These are phyloP conservation scores for Boletus subcaerulescens DNA, from an alignment of 768 basidiomycete genomes.

Conservation along the genomic window DNA sequence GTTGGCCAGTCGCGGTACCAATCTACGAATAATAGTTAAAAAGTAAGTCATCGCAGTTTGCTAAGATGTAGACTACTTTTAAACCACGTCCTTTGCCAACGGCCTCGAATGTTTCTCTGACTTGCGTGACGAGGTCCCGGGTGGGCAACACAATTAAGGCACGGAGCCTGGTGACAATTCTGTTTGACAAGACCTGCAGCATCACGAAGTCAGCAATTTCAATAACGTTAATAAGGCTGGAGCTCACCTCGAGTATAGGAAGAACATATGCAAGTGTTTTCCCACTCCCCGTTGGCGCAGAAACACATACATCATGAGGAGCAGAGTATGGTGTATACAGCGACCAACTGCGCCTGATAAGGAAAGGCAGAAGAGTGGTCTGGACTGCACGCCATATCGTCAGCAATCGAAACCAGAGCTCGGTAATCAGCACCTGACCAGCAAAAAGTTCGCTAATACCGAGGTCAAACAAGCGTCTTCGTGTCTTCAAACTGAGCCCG, in stretches of 20 bases:
- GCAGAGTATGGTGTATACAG: slow-evolving; percentile 66
- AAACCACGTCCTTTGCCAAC: slow-evolving; percentile 82
- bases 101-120: slow-evolving; percentile 87
- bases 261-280: slow-evolving; percentile 97
- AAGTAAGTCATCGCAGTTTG: background rate
- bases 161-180: slow-evolving; percentile 79
- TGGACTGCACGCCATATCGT: slow-evolving; percentile 60
- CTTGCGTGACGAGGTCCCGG: slow-evolving; percentile 88
- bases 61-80: slow-evolving; percentile 48
- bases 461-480: slow-evolving; percentile 63
- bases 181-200: slow-evolving; percentile 60
- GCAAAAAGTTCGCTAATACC: slow-evolving; percentile 89
- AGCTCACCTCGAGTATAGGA: slow-evolving; percentile 80
- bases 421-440: slow-evolving; percentile 46
- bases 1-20: slow-evolving; percentile 88
- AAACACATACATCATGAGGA: slow-evolving; percentile 84
- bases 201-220: background rate
- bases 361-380: slow-evolving; percentile 79
- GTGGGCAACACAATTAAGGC: slow-evolving; percentile 92
- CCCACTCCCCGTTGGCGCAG: slow-evolving; percentile 96
- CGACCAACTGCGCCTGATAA: slow-evolving; percentile 50
- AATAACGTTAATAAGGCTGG: background rate
- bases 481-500: slow-evolving; percentile 57
- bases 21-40: slow-evolving; percentile 37
- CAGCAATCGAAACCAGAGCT: slow-evolving; percentile 3